Base-by-base conservation (phyloP, 2,329 filamentous ascomycete genomes). In the Phialemonium atrogriseum region DNA sequence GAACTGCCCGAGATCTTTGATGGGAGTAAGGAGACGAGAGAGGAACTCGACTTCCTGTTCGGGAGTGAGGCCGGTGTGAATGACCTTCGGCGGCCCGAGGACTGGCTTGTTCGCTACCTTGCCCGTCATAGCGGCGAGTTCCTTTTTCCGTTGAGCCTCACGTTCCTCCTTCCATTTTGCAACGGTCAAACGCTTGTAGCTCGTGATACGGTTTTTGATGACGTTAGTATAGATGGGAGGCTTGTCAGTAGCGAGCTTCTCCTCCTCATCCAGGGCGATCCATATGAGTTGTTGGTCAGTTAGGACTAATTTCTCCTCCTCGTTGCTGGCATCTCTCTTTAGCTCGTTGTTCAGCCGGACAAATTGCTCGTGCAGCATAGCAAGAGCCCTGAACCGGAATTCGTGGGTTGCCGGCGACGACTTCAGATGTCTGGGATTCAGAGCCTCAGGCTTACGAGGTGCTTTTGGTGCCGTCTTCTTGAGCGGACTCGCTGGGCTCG, bases 141-240 rank as follows among this genome's bases (percentile, higher is more conserved):
- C 38, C 35, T 49, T 49, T 37, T 59, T 47, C 6, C 39, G 34
- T 11, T 44, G 44, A 2, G 43, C 51, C 26, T 33, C 43, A 1
- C 73, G 63, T 40, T 80, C 76, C 18, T 74, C 68, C 37, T 73
- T 72, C 85, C 88, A 96, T 27, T 84, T 71, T 4, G 70, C 65
- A 4, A 75, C 50, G 1, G 64, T 66, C 82, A 94, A 88, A 39
- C 80, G 81, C 49, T 81, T 85, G 50, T 87, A 77, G 25, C 68
- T 68, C 45, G 82, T 70, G 36, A 96, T 80, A 20, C 77, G 77
- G 42, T 86, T 83, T 50, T 88, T 93, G 53, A 96, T 76, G 16
- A 87, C 65, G 46, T 94, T 94, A 7, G 71, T 65, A 49, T 98
- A 98, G 17, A 96, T 75, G 0, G 70, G 58, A 2, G 70, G 60